Evolutionary conservation across 305 asterid genomes (phyloP), one percentile per base, ranked within the genome.

Genomic region (Plantago rigida): DNA sequence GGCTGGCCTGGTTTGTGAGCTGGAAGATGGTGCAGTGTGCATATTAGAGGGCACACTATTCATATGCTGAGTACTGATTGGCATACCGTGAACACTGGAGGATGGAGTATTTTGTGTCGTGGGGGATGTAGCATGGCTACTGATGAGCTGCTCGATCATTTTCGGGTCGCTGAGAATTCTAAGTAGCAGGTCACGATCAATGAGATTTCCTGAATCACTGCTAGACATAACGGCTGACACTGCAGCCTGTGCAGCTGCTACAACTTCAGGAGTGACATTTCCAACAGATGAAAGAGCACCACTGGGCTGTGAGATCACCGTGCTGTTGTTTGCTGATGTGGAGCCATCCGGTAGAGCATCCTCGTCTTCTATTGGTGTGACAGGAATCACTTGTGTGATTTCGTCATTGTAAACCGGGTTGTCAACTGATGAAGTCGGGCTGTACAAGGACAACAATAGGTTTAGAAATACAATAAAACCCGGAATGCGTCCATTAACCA

Each of bases 321-420:
- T 71, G 45, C 60, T 13, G 19, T n/a, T 15, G 51, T 56, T 63
- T 29, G 73, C 29, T 13, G 63, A 31, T 49, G 14, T 17, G 39
- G 81, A 59, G 60, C 56, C 73, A 64, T 77, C 75, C n/a, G 73
- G 47, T 13, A 75, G 62, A 31, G 71, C 63, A 63, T 91, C 98
- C 58, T 91, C 96, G 3, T 91, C 98, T 79, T 91, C 96, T 34
- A 84, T 80, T 47, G 96, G 78, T 34, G 89, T 84, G 59, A 84
- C 67, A 50, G 96, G 98, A 71, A 87, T 73, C 64, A 72, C 60
- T 12, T 87, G 83, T 28, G 79, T 74, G 52, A 39, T 56, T 46
- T 73, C 76, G 51, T 76, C 79, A 13, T 63, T 48, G 55, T 68
- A 58, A 52, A n/a, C 24, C 22, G 80, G 63, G 47, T 65, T 76